Evolutionary conservation across 495 filamentous ascomycete genomes (phyloP), one percentile per base, ranked within the genome.

Genomic region (Bacidia gigantensis): DNA sequence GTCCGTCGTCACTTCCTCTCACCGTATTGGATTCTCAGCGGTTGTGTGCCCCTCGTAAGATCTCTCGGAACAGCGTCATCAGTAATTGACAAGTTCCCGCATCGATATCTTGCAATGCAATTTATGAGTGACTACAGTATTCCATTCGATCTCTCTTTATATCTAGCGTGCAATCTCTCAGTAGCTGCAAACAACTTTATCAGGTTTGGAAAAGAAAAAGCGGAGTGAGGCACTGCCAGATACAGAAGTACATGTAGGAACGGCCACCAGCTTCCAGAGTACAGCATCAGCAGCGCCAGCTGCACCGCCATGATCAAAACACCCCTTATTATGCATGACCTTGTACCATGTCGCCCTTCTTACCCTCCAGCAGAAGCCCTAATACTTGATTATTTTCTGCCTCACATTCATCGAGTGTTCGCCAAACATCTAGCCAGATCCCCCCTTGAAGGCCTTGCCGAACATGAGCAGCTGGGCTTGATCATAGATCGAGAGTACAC

Each of bases 401-500:
- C 50, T 11, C 10, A 12, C 35, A 23, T 38, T 54, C 23, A 53
- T 41, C 11, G 46, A 35, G 43, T 49, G 18, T n/a, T 26, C 26
- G 57, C 65, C 62, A 60, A 59, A 64, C 65, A 49, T 78, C 84
- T 87, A 87, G 71, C 82, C 81, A 64, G 80, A 84, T 67, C 81
- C 82, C 71, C 82, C 81, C 80, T 95, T 96, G 92, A 89, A 98
- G 77, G 87, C 84, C 87, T 98, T 95, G 69, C 92, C 92, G 86
- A 98, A 96, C 73, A 98, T 77, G 69, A 98, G 72, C 66, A 98
- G 79, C 83, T 98, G 92, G 70, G 83, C 86, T 79, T 97, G 92
- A 72, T 98, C 92, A 74, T 98, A 98, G 86, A 98, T 95, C 67
- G 92, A 98, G 67, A 98, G 81, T 71, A 98, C 92, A 97, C 92